Evolutionary conservation across 1,284 basidiomycete species (phyloP).

Genomic region (Boletus calvinii): DNA sequence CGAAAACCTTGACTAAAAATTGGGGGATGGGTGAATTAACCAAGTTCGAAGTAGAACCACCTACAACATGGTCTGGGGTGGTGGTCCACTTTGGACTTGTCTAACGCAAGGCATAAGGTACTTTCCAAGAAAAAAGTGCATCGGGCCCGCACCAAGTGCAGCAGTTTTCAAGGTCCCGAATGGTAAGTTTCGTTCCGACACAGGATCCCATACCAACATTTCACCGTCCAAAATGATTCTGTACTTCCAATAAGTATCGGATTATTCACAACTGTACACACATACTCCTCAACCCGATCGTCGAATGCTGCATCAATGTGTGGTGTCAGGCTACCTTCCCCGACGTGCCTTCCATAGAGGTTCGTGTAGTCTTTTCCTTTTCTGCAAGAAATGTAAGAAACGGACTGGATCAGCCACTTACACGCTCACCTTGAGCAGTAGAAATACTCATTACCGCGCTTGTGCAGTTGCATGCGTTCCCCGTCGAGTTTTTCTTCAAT

Average conservation of each 20-base stretch:
- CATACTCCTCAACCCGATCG: conserved; percentile 75
- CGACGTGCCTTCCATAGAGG: conserved; percentile 82
- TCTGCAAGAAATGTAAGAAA: conserved; percentile 40
- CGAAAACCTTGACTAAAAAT: conserved; percentile 86
- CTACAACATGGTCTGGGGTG: conserved; percentile 86
- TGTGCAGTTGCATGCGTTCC: conserved; percentile 93
- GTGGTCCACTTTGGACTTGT: conserved; percentile 66
- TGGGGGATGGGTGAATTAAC: conserved; percentile 1
- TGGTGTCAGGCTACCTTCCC: conserved; percentile 83
- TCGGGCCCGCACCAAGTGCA: conserved; percentile 59
- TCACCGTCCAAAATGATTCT: conserved; percentile 94
- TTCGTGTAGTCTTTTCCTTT: conserved; percentile 95
- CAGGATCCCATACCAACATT: conserved; percentile 96
- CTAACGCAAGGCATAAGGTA: conserved; percentile 37
- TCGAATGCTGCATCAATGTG: conserved; percentile 77
- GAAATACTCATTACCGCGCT: conserved; percentile 82
- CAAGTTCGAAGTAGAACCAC: conserved; percentile 30
- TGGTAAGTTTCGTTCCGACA: conserved; percentile 79
- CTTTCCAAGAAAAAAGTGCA: neutral
- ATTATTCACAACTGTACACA: conserved; percentile 7
- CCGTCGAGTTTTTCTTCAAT: conserved; percentile 97
- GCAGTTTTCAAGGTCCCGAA: conserved; percentile 93
- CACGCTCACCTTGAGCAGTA: conserved; percentile 79
- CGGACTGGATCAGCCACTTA: neutral
- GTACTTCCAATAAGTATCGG: conserved; percentile 1